Evolutionary conservation across 306 rosid species (phyloP), one percentile per base, ranked within the genome.

Genomic region (Rosa chinensis): DNA sequence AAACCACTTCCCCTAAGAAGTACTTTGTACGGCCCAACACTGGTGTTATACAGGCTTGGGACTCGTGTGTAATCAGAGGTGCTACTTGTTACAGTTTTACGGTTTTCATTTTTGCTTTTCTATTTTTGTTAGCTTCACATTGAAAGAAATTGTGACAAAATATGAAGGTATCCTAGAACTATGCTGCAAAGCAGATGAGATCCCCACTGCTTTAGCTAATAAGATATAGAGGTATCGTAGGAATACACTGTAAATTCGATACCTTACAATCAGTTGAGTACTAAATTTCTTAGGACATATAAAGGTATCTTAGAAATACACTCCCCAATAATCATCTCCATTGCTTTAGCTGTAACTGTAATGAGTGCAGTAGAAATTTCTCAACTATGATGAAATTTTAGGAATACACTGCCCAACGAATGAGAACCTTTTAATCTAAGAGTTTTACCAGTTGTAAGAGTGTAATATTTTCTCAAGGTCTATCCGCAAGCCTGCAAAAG

Each of bases 1-100:
- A 95, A 90, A 93, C 99, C 58, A 95, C 99, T 82, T 95, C 99
- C 2, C 99, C 99, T 5, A 95, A 93, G 86, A 95, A 88, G 89
- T 95, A 93, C 88, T 95, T 93, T 32, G 99, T 95, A 73, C 95
- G 99, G 66, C 99, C 99, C 44, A 95, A 95, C 84, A 89, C 93
- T 8, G 98, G 99, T 63, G 88, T 95, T 70, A 61, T 95, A 79
- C 90, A 89, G 62, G 94, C 98, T 53, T 82, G 92, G 98, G 98
- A 90, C 77, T 90, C 97, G 23, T 92, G 92, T 83, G 83, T 86
- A 58, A 89, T 95, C 86, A 91, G 98, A 95, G 99, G 99, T 95
- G 78, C 83, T 28, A 66, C 84, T 83, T 73, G 16, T 72, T 79
- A 55, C 55, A n/a, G 70, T 70, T 43, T 66, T 45, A 49, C 6